Percentiles rank a stretch among this genome's conserved stretches.
Conservation (phyloP, 2,329 filamentous ascomycete genomes). For the Ceratocystis eucalypticola region DNA sequence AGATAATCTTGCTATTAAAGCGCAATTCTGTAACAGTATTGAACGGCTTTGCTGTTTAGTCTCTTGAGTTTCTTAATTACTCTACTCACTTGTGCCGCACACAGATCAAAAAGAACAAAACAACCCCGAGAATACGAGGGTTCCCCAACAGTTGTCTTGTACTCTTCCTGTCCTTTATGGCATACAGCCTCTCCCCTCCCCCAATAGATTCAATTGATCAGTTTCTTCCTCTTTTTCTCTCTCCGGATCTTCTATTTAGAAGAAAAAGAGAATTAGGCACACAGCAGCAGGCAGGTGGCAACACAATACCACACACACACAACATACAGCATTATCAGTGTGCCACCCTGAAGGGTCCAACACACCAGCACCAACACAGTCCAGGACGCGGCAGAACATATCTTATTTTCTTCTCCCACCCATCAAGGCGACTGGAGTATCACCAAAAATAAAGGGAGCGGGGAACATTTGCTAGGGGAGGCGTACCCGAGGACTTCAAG, state of each 20-base stretch:
- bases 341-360: not conserved
- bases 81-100: not conserved
- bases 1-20: not conserved
- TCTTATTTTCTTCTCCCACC: not conserved
- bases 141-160: conserved; percentile 5
- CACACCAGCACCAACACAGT: not conserved
- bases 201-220: too few species aligned
- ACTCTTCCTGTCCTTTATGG: not conserved
- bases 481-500: not conserved
- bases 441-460: not conserved
- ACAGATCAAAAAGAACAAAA: not conserved
- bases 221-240: too few species aligned
- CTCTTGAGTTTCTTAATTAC: not conserved
- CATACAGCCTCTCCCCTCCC: too few species aligned
- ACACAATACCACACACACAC: not conserved
- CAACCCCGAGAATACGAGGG: not conserved
- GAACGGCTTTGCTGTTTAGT: not conserved
- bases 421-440: not conserved
- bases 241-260: too few species aligned
- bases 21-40: too few species aligned
- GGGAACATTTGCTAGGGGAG: not conserved
- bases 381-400: too few species aligned
- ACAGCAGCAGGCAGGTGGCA: not conserved
- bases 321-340: not conserved
- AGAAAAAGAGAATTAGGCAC: not conserved